These are phyloP conservation scores for Fraxinus quadrangulata DNA, from an alignment of 257 asterid species.

Conservation along the genomic window DNA sequence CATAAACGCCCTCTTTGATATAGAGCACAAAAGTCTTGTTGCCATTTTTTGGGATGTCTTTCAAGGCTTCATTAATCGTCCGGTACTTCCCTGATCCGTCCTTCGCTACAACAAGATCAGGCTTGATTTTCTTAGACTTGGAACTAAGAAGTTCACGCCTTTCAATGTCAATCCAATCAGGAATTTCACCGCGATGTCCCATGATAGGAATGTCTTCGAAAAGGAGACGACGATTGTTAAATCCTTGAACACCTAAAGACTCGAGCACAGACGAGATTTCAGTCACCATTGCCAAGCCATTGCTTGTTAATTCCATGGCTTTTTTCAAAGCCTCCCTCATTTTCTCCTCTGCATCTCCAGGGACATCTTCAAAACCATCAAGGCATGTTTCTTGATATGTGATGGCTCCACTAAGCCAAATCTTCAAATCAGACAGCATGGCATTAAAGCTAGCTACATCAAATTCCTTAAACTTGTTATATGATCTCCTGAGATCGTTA, in stretches of 20 bases:
- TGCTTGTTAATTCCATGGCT: constrained; percentile 33
- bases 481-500: constrained; percentile 25
- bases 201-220: neutral
- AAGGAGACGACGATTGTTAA: constrained; percentile 1
- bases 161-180: constrained; percentile 24
- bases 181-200: constrained; percentile 1
- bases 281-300: constrained; percentile 38
- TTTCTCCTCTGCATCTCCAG: constrained; percentile 8
- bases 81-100: constrained; percentile 57
- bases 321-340: constrained; percentile 24
- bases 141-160: constrained; percentile 40
- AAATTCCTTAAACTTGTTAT: constrained; percentile 11
- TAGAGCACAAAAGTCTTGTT: constrained; percentile 42
- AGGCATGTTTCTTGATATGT: constrained; percentile 42
- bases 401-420: constrained; percentile 46
- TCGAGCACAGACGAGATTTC: constrained; percentile 17
- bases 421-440: constrained; percentile 32
- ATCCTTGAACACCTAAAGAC: neutral
- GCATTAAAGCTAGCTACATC: neutral
- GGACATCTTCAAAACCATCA: constrained; percentile 30
- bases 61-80: constrained; percentile 57
- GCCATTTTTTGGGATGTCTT: constrained; percentile 32
- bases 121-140: neutral
- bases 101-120: constrained; percentile 59
- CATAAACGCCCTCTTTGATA: constrained; percentile 59